A percentile compares a stretch with the other conserved stretches of the same genome.
These are phyloP conservation scores for Metschnikowia gruessii DNA, from an alignment of 805 yeast species.

Conservation along the genomic window DNA sequence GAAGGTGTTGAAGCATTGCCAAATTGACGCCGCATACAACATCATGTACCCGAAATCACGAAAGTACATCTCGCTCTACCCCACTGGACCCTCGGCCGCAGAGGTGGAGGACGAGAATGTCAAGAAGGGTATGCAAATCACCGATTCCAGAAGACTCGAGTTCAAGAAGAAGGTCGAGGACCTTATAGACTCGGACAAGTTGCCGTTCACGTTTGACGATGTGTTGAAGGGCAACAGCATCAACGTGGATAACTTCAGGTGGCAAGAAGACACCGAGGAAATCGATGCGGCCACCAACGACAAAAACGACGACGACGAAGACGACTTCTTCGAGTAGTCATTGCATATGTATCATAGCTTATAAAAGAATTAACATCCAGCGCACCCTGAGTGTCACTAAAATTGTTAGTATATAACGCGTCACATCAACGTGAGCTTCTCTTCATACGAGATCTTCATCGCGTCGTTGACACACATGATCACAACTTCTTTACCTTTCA, in stretches of 20 bases:
- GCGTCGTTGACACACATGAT: slow-evolving; percentile 65
- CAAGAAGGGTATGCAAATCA: slow-evolving; percentile 39
- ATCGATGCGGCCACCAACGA: slow-evolving; percentile 45
- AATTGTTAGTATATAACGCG: neutral
- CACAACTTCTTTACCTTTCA: slow-evolving; percentile 44
- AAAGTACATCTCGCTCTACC: slow-evolving; percentile 78
- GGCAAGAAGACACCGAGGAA: slow-evolving; percentile 25
- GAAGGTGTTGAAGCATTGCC: slow-evolving; percentile 52
- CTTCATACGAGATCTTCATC: slow-evolving; percentile 49
- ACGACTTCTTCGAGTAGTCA: slow-evolving; percentile 28
- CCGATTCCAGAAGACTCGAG: slow-evolving; percentile 43
- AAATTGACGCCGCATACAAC: slow-evolving; percentile 71
- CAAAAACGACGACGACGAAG: slow-evolving; percentile 23
- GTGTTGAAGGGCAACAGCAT: slow-evolving; percentile 40
- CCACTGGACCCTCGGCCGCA: slow-evolving; percentile 33
- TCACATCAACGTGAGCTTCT: slow-evolving; percentile 10
- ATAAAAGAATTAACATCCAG: neutral
- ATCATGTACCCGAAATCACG: slow-evolving; percentile 73
- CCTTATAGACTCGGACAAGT: slow-evolving; percentile 48
- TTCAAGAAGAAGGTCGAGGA: slow-evolving; percentile 49
- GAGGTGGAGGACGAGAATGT: slow-evolving; percentile 35
- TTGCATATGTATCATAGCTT: slow-evolving; percentile 11
- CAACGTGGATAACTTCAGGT: slow-evolving; percentile 21
- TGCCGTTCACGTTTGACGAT: slow-evolving; percentile 53
- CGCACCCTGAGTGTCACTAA: neutral